Conservation (phyloP, 2,329 filamentous ascomycete species). For the Leptographium galeiforme region DNA sequence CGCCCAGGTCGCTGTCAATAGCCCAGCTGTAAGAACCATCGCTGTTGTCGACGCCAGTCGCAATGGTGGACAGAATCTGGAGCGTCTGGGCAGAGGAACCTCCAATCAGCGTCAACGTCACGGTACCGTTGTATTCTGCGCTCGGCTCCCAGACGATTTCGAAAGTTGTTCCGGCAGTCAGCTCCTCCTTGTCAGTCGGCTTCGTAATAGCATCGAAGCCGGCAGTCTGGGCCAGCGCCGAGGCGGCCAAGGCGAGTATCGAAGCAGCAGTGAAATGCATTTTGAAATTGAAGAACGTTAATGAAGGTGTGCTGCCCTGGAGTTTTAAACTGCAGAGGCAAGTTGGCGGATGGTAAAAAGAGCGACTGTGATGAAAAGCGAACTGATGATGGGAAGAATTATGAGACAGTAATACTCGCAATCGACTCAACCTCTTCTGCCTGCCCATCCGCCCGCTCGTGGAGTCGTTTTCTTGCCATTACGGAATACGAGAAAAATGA, state of each 20-base stretch:
- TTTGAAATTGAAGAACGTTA: constrained; percentile 19
- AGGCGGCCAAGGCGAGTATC: constrained; percentile 36
- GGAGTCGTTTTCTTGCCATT: no score
- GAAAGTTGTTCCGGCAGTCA: constrained; percentile 35
- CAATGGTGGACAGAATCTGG: constrained; percentile 27
- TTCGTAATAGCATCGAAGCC: constrained; percentile 41
- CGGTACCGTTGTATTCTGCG: constrained; percentile 26
- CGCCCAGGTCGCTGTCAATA: constrained; percentile 31
- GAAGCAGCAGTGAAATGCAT: constrained; percentile 41
- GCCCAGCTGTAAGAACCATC: constrained; percentile 34
- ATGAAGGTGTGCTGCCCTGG: no score
- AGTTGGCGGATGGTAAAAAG: not conserved
- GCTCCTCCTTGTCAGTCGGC: constrained; percentile 28
- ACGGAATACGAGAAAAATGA: no score
- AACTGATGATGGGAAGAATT: no score
- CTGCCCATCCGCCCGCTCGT: no score
- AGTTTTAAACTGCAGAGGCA: not conserved
- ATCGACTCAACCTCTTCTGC: no score
- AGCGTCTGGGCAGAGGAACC: constrained; percentile 32
- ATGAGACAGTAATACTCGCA: no score
- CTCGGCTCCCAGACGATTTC: constrained; percentile 36
- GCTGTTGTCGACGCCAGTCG: constrained; percentile 36
- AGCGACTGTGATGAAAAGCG: not conserved
- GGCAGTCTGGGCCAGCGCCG: constrained; percentile 38
- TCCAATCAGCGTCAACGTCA: constrained; percentile 42